Percentiles rank a stretch among this genome's conserved stretches.
These are phyloP conservation scores for Metrosideros polymorpha DNA, from an alignment of 441 rosid species.

Conservation along the genomic window DNA sequence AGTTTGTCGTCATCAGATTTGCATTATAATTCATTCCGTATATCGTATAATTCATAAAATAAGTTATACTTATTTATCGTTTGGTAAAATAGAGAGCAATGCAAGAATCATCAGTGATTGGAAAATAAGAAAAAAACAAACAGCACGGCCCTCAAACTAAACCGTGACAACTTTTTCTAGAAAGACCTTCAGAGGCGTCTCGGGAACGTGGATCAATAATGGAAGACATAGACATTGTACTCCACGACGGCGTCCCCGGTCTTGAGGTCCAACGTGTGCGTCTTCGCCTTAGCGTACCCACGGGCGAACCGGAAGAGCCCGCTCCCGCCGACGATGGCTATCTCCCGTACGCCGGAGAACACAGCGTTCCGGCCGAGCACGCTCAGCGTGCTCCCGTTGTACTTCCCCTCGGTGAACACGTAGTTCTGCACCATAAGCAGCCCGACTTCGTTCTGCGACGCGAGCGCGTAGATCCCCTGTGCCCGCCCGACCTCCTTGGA, in stretches of 20 bases:
- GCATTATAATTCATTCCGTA: not conserved
- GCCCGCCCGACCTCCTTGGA: constrained; percentile 59
- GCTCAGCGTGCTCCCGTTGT: constrained; percentile 56
- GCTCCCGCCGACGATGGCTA: constrained; percentile 64
- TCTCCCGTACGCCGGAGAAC: constrained; percentile 33
- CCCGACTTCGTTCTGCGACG: constrained; percentile 25
- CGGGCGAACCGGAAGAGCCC: constrained; percentile 59
- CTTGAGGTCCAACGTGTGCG: constrained; percentile 12
- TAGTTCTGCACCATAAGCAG: constrained; percentile 49
- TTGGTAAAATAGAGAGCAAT: no score
- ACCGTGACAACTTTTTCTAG: not conserved
- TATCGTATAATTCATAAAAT: not conserved
- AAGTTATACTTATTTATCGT: no score
- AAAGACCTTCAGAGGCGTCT: no score
- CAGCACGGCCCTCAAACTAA: not conserved
- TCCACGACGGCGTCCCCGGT: constrained; percentile 51
- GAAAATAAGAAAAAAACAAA: not conserved
- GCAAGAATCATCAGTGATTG: no score
- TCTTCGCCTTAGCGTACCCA: constrained; percentile 57
- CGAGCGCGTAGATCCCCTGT: constrained; percentile 46
- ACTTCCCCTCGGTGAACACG: constrained; percentile 47
- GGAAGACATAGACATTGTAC: constrained; percentile 49
- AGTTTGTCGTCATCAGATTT: not conserved
- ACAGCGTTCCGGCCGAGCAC: constrained; percentile 47
- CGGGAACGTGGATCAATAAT: constrained; percentile 25